Percentiles rank a stretch among this genome's conserved stretches.
Conservation (phyloP, 805 yeast genomes). For the Metschnikowia orientalis region DNA sequence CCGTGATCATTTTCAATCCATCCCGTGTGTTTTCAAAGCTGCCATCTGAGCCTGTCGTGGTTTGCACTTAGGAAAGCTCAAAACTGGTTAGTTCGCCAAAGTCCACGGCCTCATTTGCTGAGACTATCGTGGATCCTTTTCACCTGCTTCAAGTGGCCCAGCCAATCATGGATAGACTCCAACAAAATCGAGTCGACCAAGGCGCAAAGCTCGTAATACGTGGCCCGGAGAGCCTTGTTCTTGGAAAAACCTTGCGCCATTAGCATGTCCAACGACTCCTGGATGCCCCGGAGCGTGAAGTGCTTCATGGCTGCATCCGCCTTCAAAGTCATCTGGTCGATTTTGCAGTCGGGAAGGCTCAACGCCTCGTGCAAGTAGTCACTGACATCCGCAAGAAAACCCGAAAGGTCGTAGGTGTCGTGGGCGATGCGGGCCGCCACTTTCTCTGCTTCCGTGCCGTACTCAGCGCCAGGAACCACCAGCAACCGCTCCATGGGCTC, state of each 20-base stretch:
- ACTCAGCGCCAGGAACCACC: slow-evolving; percentile 7
- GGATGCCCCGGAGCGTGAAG: slow-evolving; percentile 13
- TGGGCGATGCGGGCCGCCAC: not conserved
- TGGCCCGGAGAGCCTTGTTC: not conserved
- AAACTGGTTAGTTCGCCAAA: no score
- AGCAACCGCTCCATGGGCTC: slow-evolving; percentile 3
- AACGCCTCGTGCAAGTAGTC: slow-evolving; percentile 3
- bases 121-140: not conserved
- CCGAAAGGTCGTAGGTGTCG: slow-evolving; percentile 10
- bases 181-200: slow-evolving; percentile 12
- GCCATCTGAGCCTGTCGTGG: no score
- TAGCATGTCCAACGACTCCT: slow-evolving; percentile 10
- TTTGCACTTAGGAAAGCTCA: no score
- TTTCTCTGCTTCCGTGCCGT: slow-evolving; percentile 14
- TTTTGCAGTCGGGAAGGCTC: slow-evolving; percentile 6
- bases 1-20: no score
- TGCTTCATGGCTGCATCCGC: slow-evolving; percentile 16
- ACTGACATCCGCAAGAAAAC: slow-evolving; percentile 6
- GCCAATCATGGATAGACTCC: slow-evolving; percentile 16
- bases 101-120: no score
- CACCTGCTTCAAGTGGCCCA: slow-evolving; percentile 8
- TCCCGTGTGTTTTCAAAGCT: no score
- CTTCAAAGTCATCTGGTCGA: slow-evolving; percentile 7
- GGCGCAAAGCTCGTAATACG: slow-evolving; percentile 3
- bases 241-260: not conserved